Evolutionary conservation across 2,329 filamentous ascomycete species (phyloP).

Genomic region (Trichoderma guizhouense): DNA sequence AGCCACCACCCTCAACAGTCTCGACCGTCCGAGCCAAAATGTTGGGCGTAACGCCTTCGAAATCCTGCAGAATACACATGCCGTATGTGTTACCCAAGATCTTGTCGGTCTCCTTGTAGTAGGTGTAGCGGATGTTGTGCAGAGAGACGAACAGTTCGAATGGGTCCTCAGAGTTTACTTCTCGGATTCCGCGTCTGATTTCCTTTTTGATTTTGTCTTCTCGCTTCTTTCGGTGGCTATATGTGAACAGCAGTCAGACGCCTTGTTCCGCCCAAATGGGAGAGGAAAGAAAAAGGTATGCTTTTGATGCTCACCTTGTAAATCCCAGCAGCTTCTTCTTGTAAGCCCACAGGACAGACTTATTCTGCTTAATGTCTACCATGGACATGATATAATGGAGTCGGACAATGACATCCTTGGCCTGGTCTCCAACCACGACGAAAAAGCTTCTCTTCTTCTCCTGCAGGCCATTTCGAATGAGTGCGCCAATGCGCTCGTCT

Average conservation of each 20-base stretch:
- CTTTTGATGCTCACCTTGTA: conserved; percentile 54
- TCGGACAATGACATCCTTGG: conserved; percentile 96
- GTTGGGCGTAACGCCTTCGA: conserved; percentile 97
- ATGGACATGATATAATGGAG: conserved; percentile 88
- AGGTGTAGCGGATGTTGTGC: conserved; percentile 96
- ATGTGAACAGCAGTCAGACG: neutral
- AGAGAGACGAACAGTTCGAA: conserved; percentile 97
- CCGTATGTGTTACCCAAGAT: conserved; percentile 97
- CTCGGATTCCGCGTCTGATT: conserved; percentile 89
- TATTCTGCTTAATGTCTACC: conserved; percentile 82
- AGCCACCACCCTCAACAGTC: conserved; percentile 91
- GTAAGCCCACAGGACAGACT: conserved; percentile 96
- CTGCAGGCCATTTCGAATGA: conserved; percentile 86
- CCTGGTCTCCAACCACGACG: conserved; percentile 84
- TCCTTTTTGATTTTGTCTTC: conserved; percentile 98
- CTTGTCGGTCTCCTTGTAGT: conserved; percentile 99
- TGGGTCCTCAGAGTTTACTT: conserved; percentile 87
- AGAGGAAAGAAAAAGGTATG: neutral
- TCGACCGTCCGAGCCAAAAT: conserved; percentile 91
- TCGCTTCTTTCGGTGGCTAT: conserved; percentile 84
- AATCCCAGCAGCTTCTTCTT: conserved; percentile 96
- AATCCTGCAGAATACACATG: conserved; percentile 98
- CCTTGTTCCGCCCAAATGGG: neutral
- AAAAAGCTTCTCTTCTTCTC: conserved; percentile 99
- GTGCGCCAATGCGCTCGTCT: conserved; percentile 84